phyloP scores from a whole-genome alignment of 208 protist genomes.

The Tritrichomonas foetus region DNA sequence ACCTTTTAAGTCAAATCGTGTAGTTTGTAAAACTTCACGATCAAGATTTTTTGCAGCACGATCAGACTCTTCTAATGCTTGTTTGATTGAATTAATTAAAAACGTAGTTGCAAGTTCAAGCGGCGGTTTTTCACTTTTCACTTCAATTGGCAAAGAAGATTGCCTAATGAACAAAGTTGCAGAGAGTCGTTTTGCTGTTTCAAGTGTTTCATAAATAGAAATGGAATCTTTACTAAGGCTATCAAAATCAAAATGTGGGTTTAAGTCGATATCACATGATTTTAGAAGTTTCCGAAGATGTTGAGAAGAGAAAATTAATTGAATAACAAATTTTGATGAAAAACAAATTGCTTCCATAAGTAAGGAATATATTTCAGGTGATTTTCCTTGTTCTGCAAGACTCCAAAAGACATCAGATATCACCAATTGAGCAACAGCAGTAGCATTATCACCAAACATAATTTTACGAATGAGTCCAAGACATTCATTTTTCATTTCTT shows the following conservation, averaged over 20 bases:
- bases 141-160: not conserved
- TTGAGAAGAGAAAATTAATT: not conserved
- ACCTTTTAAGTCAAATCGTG: not conserved
- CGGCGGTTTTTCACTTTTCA: not conserved
- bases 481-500: too few relatives aligned
- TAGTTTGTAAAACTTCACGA: not conserved
- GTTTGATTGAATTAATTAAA: not conserved
- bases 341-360: not conserved
- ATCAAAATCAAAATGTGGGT: not conserved
- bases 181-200: not conserved
- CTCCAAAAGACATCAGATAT: conserved; percentile 9
- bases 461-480: not conserved
- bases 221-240: not conserved
- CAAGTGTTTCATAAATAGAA: not conserved
- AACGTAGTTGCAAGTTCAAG: not conserved
- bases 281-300: not conserved
- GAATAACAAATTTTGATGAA: conserved; percentile 15
- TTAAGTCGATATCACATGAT: not conserved
- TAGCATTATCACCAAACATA: not conserved
- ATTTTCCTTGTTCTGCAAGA: not conserved
- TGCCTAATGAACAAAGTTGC: not conserved
- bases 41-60: not conserved
- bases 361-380: not conserved
- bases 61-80: not conserved
- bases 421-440: not conserved